Evolutionary conservation across 257 asterid species (phyloP), one percentile per base, ranked within the genome.

Genomic region (Solanum tacnaense): DNA sequence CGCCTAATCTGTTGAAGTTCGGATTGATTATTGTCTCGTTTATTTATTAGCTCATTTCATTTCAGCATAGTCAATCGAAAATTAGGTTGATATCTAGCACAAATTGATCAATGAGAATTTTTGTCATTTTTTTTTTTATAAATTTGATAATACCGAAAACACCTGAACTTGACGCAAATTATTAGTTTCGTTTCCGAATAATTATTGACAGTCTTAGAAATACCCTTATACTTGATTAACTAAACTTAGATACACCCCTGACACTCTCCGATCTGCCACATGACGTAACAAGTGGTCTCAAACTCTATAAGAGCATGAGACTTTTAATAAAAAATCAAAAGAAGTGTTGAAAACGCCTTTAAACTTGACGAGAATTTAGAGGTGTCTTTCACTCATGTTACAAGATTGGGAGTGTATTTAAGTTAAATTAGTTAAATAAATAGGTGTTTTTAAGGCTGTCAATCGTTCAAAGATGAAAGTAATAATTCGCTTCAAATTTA

Each of bases 121-220:
- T 20, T 56, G 65, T 56, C 5, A 20, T 7, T 20, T 20, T 20
- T 56, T 56, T 56, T 52, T 6, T 6, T 5, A 5, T 2, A 18
- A 52, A 52, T 52, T 7, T 56, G 65, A 56, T 18, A 56, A 56
- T 20, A 56, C 2, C 1, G 10, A 0, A 18, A 56, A 56, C n/a
- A 56, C 1, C 4, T 0, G 2, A 56, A 6, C 4, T 56, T 56
- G 0, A 0, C 0, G 11, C 1, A 56, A 56, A 56, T 56, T 56
- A 56, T 56, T 56, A 6, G 0, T 56, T 56, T 56, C 1, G 9
- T 56, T 9, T 9, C 4, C 46, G 4, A 39, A 39, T 39, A 56
- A 56, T 6, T 6, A 20, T 56, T 56, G n/a, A 56, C 2, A 56
- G n/a, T 20, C 5, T 2, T 56, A 56, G 10, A 56, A 18, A 56